Evolutionary conservation across 2,329 filamentous ascomycete genomes (phyloP).

Genomic region (Camptophora hylomeconis): DNA sequence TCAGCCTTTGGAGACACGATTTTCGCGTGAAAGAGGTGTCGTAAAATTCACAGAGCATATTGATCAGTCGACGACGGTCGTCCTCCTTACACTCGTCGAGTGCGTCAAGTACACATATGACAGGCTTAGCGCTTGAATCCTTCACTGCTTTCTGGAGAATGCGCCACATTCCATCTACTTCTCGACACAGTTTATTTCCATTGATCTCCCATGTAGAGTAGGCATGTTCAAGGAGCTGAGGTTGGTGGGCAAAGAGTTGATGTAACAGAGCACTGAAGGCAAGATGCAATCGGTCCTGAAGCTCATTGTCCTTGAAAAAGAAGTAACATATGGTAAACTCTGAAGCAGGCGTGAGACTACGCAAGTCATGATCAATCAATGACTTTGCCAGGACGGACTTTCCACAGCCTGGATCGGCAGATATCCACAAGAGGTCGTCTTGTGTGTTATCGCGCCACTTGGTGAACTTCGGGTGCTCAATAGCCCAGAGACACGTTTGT

Average conservation of each 20-base stretch:
- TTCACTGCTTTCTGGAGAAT: slow-evolving; percentile 7
- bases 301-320: slow-evolving; percentile 26
- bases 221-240: slow-evolving; percentile 16
- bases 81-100: slow-evolving; percentile 17
- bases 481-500: slow-evolving; percentile 25
- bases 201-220: slow-evolving; percentile 9
- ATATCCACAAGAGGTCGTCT: slow-evolving; percentile 25
- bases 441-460: slow-evolving; percentile 16
- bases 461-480: slow-evolving; percentile 18
- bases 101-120: slow-evolving; percentile 18
- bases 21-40: neutral
- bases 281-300: slow-evolving; percentile 18
- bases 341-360: slow-evolving; percentile 1
- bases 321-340: slow-evolving; percentile 21
- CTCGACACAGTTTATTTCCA: slow-evolving; percentile 8
- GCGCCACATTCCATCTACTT: slow-evolving; percentile 10
- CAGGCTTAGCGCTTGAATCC: slow-evolving; percentile 3
- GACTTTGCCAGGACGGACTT: slow-evolving; percentile 26
- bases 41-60: slow-evolving; percentile 5
- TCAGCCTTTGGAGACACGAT: slow-evolving; percentile 6
- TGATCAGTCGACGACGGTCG: slow-evolving; percentile 8
- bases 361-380: slow-evolving; percentile 21
- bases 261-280: slow-evolving; percentile 26
- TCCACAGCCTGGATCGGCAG: slow-evolving; percentile 27
- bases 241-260: slow-evolving; percentile 21